Conservation (phyloP, 495 filamentous ascomycete species). For the Evansstolkia leycettana region DNA sequence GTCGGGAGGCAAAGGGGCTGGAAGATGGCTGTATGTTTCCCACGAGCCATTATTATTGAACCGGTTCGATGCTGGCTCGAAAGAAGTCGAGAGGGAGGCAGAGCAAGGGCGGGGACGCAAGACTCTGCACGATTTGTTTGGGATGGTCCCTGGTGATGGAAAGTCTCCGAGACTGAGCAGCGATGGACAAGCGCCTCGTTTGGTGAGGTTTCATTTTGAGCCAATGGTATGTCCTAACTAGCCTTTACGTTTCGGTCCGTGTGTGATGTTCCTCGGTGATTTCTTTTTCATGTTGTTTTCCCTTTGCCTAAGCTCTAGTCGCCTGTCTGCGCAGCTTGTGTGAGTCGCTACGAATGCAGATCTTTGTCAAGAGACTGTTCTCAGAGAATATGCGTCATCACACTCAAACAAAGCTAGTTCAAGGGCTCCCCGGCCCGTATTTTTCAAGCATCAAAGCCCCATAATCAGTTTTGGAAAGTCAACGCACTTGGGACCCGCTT, state of each 20-base stretch:
- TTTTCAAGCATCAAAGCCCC: too few relatives aligned
- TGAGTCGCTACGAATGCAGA: too few relatives aligned
- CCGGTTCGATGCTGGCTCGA: slow-evolving; percentile 1
- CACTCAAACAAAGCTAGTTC: too few relatives aligned
- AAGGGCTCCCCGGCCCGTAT: too few relatives aligned
- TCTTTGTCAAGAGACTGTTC: too few relatives aligned
- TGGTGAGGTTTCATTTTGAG: slow-evolving; percentile 87
- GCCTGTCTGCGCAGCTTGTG: too few relatives aligned
- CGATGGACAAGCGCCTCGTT: slow-evolving; percentile 28
- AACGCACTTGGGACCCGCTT: neutral
- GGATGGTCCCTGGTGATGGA: slow-evolving; percentile 20
- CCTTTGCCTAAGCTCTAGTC: too few relatives aligned
- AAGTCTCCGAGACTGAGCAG: slow-evolving; percentile 11
- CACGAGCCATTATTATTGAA: slow-evolving; percentile 65
- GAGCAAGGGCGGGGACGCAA: slow-evolving; percentile 1
- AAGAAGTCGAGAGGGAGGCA: neutral
- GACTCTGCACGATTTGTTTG: slow-evolving; percentile 19
- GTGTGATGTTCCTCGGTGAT: too few relatives aligned
- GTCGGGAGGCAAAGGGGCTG: slow-evolving; percentile 71
- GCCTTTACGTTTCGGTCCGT: neutral
- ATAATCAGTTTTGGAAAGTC: too few relatives aligned
- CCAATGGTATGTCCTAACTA: slow-evolving; percentile 58
- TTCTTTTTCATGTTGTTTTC: slow-evolving; percentile 1
- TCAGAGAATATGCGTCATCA: too few relatives aligned
- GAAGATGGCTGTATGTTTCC: slow-evolving; percentile 76